Conservation (phyloP, 257 asterid species). For the Penstemon eatonii region DNA sequence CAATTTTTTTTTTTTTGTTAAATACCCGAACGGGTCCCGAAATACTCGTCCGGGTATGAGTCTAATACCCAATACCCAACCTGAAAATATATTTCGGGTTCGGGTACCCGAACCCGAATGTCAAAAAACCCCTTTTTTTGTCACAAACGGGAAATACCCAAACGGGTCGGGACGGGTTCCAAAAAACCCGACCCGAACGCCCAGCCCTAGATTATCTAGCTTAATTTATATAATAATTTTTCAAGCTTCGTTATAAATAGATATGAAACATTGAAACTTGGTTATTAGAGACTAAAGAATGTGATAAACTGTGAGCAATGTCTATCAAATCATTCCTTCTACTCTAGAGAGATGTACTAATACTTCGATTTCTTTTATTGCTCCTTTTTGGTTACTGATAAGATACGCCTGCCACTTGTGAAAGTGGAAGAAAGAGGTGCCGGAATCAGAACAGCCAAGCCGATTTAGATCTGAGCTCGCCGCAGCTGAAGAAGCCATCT, state of each 20-base stretch:
- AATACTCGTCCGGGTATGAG: too few species aligned
- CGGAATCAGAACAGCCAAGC: constrained; percentile 37
- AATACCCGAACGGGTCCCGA: too few species aligned
- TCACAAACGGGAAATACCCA: too few species aligned
- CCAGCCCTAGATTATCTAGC: background rate
- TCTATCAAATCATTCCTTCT: background rate
- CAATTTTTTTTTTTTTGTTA: too few species aligned
- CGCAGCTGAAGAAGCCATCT: constrained; percentile 42
- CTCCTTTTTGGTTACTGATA: constrained; percentile 25
- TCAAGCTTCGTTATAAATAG: background rate
- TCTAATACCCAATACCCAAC: too few species aligned
- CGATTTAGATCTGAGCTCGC: constrained; percentile 38
- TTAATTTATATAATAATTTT: background rate
- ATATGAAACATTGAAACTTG: constrained; percentile 9
- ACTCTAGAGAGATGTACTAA: background rate
- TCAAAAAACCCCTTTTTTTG: too few species aligned
- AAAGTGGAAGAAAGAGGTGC: constrained; percentile 50
- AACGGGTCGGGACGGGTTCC: too few species aligned
- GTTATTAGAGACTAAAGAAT: background rate
- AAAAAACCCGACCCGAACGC: too few species aligned
- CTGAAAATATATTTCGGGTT: too few species aligned
- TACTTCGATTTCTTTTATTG: background rate
- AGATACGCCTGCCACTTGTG: constrained; percentile 42
- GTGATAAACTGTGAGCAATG: background rate
- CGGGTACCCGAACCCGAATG: too few species aligned